Base-by-base conservation (phyloP, 108 stramenopile genomes). In the Stephanodiscus minutulus region DNA sequence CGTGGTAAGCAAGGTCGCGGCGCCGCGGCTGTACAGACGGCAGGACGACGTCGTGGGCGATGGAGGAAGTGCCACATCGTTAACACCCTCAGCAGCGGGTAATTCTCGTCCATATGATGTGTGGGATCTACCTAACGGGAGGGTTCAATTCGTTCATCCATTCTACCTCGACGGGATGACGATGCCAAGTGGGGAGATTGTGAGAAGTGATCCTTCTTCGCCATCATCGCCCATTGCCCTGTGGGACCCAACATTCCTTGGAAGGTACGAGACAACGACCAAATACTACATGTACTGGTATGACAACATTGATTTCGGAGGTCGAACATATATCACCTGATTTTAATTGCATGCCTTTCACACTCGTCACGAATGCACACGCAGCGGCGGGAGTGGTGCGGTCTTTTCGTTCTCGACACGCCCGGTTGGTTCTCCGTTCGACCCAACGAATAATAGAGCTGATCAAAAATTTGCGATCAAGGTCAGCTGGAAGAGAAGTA, bases 401-500 rank as follows among this genome's bases (percentile, higher is more conserved):
- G 77, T 77, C n/a, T 77, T 77, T 60, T 71, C 77, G 1, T 70
- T 77, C 35, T 64, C 62, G 5, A 41, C 56, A 6, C 24, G 39
- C 22, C 21, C 43, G 29, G 41, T n/a, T 12, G 28, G 10, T 21
- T 25, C 28, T 6, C 63, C 43, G 39, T 8, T 25, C 4, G 6
- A 44, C 11, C 29, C 27, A 62, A 36, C 61, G 18, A 49, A 9
- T 18, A 33, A 66, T n/a, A 11, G 20, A 35, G 43, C 29, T 4
- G 65, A 50, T 52, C 54, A 50, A 24, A 43, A 83, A 31, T 43
- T 89, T 2, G 73, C 81, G 20, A 66, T 91, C 67, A 91, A 91
- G 66, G 76, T 88, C 10, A 91, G 90, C 66, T 91, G 90, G 90
- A 65, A 64, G 31, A 48, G 73, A 25, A 91, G 86, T 61, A 59